phyloP scores from a whole-genome alignment of 2,329 filamentous ascomycete species.

The Cladosporium sp. region DNA sequence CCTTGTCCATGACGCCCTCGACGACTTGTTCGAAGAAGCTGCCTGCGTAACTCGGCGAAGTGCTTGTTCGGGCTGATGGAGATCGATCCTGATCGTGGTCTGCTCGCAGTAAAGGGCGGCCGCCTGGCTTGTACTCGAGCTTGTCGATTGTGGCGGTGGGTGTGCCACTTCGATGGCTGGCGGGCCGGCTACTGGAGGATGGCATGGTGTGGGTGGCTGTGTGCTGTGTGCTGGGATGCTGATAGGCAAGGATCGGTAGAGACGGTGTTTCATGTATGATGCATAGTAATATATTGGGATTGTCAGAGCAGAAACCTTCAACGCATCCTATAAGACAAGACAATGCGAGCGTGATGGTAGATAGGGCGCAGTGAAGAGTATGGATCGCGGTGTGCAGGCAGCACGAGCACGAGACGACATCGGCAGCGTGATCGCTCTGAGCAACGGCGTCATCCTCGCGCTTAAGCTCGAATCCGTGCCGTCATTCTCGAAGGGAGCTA shows the following conservation, averaged over 20 bases:
- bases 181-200: constrained; percentile 11
- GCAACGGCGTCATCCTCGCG: background rate
- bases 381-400: background rate
- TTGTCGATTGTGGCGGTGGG: constrained; percentile 40
- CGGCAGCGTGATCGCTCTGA: background rate
- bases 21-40: constrained; percentile 59
- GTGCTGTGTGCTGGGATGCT: background rate
- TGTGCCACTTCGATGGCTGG: constrained; percentile 5
- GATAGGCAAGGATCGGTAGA: background rate
- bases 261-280: constrained; percentile 1
- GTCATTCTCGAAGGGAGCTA: background rate
- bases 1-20: constrained; percentile 56
- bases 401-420: background rate
- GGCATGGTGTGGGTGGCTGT: constrained; percentile 8
- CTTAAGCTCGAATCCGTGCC: background rate
- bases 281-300: background rate
- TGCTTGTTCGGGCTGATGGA: constrained; percentile 31
- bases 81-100: constrained; percentile 29
- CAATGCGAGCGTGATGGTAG: background rate
- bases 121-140: constrained; percentile 44
- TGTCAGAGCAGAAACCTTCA: background rate
- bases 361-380: background rate
- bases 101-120: constrained; percentile 39
- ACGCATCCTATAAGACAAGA: background rate
- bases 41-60: constrained; percentile 43